Percentiles rank a stretch among this genome's conserved stretches.
phyloP scores from a whole-genome alignment of 2,329 filamentous ascomycete genomes.

The Fusarium cyanostomum region DNA sequence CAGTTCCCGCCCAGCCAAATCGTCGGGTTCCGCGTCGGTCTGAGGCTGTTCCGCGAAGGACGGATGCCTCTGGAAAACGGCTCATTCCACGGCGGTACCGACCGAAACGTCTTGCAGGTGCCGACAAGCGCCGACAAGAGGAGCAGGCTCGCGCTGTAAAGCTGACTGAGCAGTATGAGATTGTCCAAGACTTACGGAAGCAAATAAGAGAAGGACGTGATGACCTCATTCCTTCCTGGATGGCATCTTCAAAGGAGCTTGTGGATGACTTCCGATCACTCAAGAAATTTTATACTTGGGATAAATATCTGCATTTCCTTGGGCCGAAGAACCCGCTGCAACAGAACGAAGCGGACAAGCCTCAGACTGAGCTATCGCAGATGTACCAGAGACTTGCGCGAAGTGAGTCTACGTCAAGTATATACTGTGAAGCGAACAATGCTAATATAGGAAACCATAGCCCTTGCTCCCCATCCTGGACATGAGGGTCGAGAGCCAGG shows the following conservation, averaged over 20 bases:
- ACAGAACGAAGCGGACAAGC: conserved; percentile 33
- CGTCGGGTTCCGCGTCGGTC: conserved; percentile 24
- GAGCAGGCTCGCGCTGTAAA: conserved; percentile 54
- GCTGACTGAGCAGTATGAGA: conserved; percentile 54
- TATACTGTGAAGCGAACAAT: not conserved
- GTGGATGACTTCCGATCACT: conserved; percentile 71
- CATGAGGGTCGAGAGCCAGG: conserved; percentile 35
- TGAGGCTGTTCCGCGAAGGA: conserved; percentile 15
- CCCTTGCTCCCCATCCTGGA: conserved; percentile 47
- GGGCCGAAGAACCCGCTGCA: conserved; percentile 48
- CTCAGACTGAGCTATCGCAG: conserved; percentile 59
- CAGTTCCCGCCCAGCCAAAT: conserved; percentile 3
- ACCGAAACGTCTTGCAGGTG: conserved; percentile 57
- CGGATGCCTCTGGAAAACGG: conserved; percentile 27
- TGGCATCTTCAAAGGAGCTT: conserved; percentile 66
- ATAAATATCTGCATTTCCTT: conserved; percentile 69
- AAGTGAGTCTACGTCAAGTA: conserved; percentile 52
- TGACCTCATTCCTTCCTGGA: conserved; percentile 62
- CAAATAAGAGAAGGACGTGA: conserved; percentile 54
- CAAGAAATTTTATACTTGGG: conserved; percentile 73
- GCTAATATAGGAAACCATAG: conserved; percentile 38
- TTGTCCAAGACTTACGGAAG: conserved; percentile 55
- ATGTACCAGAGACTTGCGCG: conserved; percentile 66
- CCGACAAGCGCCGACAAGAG: conserved; percentile 55
- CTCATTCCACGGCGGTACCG: conserved; percentile 54